phyloP scores from a whole-genome alignment of 495 filamentous ascomycete species.

The Cryomyces minteri region DNA sequence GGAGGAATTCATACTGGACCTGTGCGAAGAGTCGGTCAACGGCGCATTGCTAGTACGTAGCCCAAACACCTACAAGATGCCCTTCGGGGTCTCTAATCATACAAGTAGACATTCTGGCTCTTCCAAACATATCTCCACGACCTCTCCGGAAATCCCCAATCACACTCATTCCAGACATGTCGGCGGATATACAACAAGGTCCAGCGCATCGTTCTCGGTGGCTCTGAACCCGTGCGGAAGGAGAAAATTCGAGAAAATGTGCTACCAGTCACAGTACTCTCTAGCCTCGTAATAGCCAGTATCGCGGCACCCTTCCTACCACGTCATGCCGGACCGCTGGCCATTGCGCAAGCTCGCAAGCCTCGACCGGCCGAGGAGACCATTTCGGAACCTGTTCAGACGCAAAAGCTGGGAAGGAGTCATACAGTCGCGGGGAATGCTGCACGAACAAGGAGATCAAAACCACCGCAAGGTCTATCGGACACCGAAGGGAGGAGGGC shows the following conservation, averaged over 20 bases:
- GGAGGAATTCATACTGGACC: constrained; percentile 62
- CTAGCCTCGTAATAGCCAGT: constrained; percentile 50
- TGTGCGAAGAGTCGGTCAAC: constrained; percentile 64
- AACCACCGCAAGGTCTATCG: too few relatives aligned
- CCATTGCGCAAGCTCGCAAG: constrained; percentile 54
- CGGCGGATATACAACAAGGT: constrained; percentile 63
- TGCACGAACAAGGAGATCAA: constrained; percentile 24
- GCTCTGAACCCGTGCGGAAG: constrained; percentile 35
- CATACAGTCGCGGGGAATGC: constrained; percentile 37
- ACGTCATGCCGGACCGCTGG: constrained; percentile 43
- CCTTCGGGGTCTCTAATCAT: background rate
- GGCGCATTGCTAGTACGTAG: constrained; percentile 48
- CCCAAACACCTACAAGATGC: background rate
- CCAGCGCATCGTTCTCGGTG: constrained; percentile 59
- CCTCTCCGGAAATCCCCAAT: constrained; percentile 45
- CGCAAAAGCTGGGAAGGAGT: constrained; percentile 35
- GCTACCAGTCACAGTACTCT: constrained; percentile 50
- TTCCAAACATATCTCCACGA: constrained; percentile 70
- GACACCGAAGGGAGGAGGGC: too few relatives aligned
- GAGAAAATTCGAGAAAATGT: constrained; percentile 62
- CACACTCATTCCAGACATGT: constrained; percentile 52
- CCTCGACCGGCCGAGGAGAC: constrained; percentile 36
- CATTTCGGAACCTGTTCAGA: constrained; percentile 32
- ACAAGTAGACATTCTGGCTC: constrained; percentile 55
- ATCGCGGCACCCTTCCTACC: constrained; percentile 29